Evolutionary conservation across 2,329 filamentous ascomycete genomes (phyloP), one percentile per base, ranked within the genome.

Genomic region (Trichoderma simmonsii): DNA sequence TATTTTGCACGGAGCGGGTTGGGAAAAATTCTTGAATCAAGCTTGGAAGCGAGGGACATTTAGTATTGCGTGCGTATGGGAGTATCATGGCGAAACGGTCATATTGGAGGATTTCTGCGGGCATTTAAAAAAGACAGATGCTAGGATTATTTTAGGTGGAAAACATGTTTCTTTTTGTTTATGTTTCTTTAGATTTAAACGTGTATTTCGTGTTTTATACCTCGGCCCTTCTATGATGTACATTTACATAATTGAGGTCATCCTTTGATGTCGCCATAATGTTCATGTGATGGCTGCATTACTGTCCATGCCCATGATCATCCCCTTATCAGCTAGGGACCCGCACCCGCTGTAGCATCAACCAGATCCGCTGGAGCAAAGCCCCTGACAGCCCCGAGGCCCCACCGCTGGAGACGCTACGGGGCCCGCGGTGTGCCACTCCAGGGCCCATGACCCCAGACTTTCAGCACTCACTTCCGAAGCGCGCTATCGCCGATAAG

Each of bases 401-500:
- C 51, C 66, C 66, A 70, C 66, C 26, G 11, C 66, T 9, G 6
- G 43, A n/a, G 66, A 39, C 66, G 36, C 66, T 69, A 69, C 65
- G 65, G 64, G 34, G 34, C 4, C 18, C 48, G 63, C 56, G 36
- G 15, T 18, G 32, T 26, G 30, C 54, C 65, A 59, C 24, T 30
- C 15, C 39, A 28, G 56, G 36, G 32, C 6, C 54, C 32, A 30
- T 68, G 18, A 34, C 65, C 65, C 65, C 65, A 48, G 65, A 68
- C 65, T 68, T 59, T 48, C 21, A 21, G 26, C 60, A 21, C 60
- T 26, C 59, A 48, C 12, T 43, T 64, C 61, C 26, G 62, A 24
- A 9, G 9, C 43, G 43, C 65, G 65, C 65, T 68, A 68, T 68
- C 65, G 26, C 54, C 34, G 65, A 68, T 68, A 67, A 67, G 64